Base-by-base conservation (phyloP, 2,329 filamentous ascomycete species). In the Talaromyces sp. region DNA sequence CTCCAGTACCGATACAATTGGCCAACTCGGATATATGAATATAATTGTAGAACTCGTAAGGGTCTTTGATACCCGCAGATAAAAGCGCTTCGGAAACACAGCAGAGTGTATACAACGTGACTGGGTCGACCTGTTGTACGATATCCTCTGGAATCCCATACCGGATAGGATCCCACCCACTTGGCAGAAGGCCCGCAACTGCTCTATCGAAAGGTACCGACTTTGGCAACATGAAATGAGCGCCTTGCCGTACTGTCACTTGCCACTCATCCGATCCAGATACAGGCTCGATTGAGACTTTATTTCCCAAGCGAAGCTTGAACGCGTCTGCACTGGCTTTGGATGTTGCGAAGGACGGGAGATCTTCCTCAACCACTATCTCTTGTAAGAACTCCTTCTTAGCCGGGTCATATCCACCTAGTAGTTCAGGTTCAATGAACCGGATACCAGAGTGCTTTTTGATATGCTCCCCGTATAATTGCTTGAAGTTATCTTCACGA, bases 11-110 rank as follows among this genome's bases (percentile, higher is more conserved):
- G 71, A 99, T 89, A 76, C 94, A 98, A 86, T 99, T 99, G 79
- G 95, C 95, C 59, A 99, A 91, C 77, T 99, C 91, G 5, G 95
- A 98, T 67, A 99, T 88, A 79, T 99, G 95, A 68, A 99, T 93
- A 74, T 99, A 98, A 84, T 98, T 93, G 87, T 99, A 99, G 83
- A 99, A 98, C 82, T 99, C 95, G 76, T 98, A 99, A 25, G 95
- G 95, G 75, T 99, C 95, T 31, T 94, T 98, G 78, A 99, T 93
- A 88, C 95, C 95, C 67, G 92, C 90, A 37, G 92, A 90, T 61
- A 99, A 85, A 9, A 99, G 88, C 66, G 93, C 89, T 80, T 99
- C 95, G 1, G 91, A 92, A 52, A 93, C 96, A 62, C 92, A 96
- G 57, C 98, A 93, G 50, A 99, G 89, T 33, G 97, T 92, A 76